A percentile compares a stretch with the other conserved stretches of the same genome.
Conservation (phyloP, 1,284 basidiomycete species). For the Cutaneotrichosporon mucoides region DNA sequence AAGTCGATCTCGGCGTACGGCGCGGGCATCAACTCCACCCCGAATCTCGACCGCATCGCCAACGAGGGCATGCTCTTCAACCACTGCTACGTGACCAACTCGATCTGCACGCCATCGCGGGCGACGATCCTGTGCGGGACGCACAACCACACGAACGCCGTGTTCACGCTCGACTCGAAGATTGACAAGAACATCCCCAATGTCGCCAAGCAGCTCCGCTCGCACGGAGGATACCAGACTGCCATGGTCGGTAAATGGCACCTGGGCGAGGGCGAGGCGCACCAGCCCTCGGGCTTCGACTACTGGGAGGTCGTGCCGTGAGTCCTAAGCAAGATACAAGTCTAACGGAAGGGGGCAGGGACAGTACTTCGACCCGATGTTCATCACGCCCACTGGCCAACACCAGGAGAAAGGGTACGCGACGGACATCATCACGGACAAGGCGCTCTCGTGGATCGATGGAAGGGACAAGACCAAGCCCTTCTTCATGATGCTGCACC, state of each 20-base stretch:
- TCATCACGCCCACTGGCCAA: conserved; percentile 18
- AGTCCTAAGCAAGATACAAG: too few relatives aligned
- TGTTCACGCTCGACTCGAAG: conserved; percentile 15
- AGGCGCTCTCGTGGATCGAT: conserved; percentile 24
- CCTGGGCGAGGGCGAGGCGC: conserved; percentile 22
- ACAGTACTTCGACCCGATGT: conserved; percentile 24
- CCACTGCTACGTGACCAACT: conserved; percentile 31
- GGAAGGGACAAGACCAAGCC: conserved; percentile 16
- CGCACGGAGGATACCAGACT: conserved; percentile 22
- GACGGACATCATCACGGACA: conserved; percentile 33
- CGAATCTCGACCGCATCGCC: conserved; percentile 23
- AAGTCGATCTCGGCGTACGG: conserved; percentile 24
- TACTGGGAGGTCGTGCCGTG: conserved; percentile 24
- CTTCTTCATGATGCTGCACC: conserved; percentile 30
- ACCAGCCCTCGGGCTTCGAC: conserved; percentile 29
- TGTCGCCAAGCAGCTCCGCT: conserved; percentile 23
- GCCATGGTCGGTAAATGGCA: conserved; percentile 29
- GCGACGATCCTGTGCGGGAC: conserved; percentile 23
- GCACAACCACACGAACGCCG: conserved; percentile 23
- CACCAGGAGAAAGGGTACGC: conserved; percentile 23
- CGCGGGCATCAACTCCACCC: conserved; percentile 25
- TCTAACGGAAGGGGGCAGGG: conserved; percentile 17
- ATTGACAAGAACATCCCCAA: conserved; percentile 21
- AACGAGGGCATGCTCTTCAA: conserved; percentile 25
- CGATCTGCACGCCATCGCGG: conserved; percentile 23